A percentile compares a stretch with the other conserved stretches of the same genome.
These are phyloP conservation scores for Apiotrichum laibachii DNA, from an alignment of 1,284 basidiomycete species.

Conservation along the genomic window DNA sequence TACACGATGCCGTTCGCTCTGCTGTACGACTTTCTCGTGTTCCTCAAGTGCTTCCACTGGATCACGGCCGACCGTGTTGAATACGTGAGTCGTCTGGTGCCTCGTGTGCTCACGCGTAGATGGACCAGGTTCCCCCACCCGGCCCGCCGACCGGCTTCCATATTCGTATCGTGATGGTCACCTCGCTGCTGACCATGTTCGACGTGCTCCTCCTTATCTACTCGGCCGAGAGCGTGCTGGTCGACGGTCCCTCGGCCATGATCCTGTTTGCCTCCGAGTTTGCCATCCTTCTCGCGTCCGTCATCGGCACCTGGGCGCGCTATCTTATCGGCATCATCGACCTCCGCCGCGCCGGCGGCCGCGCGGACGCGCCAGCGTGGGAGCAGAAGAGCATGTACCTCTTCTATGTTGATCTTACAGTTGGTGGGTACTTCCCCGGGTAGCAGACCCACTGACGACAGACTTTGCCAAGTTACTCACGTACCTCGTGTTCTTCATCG, in stretches of 20 bases:
- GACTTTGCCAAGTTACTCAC: slow-evolving; percentile 91
- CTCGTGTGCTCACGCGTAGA: slow-evolving; percentile 56
- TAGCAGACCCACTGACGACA: slow-evolving; percentile 40
- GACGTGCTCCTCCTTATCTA: slow-evolving; percentile 43
- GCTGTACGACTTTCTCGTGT: slow-evolving; percentile 88
- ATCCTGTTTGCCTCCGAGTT: slow-evolving; percentile 96
- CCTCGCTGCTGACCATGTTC: slow-evolving; percentile 34
- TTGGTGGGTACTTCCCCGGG: slow-evolving; percentile 59
- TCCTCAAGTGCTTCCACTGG: slow-evolving; percentile 98
- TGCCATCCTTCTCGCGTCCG: slow-evolving; percentile 76
- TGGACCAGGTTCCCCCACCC: slow-evolving; percentile 92
- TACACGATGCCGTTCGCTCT: slow-evolving; percentile 88
- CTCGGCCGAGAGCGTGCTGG: slow-evolving; percentile 33
- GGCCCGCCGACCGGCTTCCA: slow-evolving; percentile 80
- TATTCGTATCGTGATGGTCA: slow-evolving; percentile 65
- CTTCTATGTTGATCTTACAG: slow-evolving; percentile 90
- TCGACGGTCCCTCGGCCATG: slow-evolving; percentile 69
- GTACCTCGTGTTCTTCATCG: slow-evolving; percentile 87
- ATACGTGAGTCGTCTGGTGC: slow-evolving; percentile 65
- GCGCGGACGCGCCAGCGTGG: slow-evolving; percentile 87
- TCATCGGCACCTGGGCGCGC: slow-evolving; percentile 72
- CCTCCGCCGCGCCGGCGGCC: slow-evolving; percentile 72
- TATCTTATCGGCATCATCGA: slow-evolving; percentile 85
- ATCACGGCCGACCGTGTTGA: slow-evolving; percentile 90
- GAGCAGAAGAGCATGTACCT: slow-evolving; percentile 97